Percentiles rank a stretch among this genome's conserved stretches.
These are phyloP conservation scores for Neonectria ditissima DNA, from an alignment of 2,329 filamentous ascomycete genomes.

Conservation along the genomic window DNA sequence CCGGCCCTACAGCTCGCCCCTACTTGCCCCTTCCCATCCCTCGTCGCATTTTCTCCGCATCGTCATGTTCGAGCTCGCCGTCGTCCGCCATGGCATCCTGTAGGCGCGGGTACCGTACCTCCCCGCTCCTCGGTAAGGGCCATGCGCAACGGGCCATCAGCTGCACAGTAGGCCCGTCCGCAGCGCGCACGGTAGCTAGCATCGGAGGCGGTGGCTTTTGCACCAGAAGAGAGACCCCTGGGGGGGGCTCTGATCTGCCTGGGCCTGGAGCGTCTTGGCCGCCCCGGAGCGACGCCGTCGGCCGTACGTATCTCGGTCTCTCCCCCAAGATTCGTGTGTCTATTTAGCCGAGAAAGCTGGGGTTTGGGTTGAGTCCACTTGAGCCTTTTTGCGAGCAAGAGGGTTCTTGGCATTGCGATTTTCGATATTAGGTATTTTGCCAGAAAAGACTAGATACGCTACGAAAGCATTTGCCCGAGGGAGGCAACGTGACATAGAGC, in stretches of 20 bases:
- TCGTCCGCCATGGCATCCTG: background rate
- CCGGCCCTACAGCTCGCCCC: conserved; percentile 37
- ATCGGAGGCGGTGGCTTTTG: background rate
- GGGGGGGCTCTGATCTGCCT: too few species aligned
- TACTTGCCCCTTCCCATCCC: background rate
- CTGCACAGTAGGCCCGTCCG: conserved; percentile 32
- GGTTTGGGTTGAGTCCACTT: conserved; percentile 23
- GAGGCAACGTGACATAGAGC: background rate
- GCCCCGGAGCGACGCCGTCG: conserved; percentile 37
- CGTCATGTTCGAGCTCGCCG: conserved; percentile 7
- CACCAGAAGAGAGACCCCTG: conserved; percentile 24
- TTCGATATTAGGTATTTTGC: conserved; percentile 5
- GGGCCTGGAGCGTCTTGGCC: conserved; percentile 38
- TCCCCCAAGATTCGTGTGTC: conserved; percentile 29
- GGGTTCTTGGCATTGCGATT: conserved; percentile 8
- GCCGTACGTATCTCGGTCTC: conserved; percentile 44
- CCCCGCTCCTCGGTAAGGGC: background rate
- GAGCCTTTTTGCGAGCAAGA: conserved; percentile 19
- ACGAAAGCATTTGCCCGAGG: background rate
- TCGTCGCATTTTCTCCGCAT: conserved; percentile 23
- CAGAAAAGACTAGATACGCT: background rate
- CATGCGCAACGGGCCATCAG: conserved; percentile 15
- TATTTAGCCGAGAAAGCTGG: conserved; percentile 42
- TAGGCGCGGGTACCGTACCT: conserved; percentile 2
- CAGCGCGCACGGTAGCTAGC: conserved; percentile 27